phyloP scores from a whole-genome alignment of 2,329 filamentous ascomycete genomes.

The Hypomyces rosellus region DNA sequence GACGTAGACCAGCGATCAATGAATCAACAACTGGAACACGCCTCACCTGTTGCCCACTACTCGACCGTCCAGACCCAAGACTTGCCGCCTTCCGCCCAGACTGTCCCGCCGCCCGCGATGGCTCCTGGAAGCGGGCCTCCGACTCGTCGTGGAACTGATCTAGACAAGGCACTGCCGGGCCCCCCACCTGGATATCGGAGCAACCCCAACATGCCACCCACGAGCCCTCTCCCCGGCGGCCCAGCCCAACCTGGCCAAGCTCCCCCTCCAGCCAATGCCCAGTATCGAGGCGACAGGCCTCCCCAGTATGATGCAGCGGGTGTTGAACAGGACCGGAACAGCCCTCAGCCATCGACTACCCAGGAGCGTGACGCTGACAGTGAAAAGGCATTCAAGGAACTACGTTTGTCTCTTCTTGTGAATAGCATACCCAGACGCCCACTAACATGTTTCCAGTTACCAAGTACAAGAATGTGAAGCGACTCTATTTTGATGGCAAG shows the following conservation, averaged over 20 bases:
- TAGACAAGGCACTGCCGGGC: slow-evolving; percentile 42
- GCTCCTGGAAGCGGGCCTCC: slow-evolving; percentile 38
- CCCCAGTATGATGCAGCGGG: slow-evolving; percentile 39
- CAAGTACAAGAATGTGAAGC: slow-evolving; percentile 98
- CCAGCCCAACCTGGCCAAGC: slow-evolving; percentile 15
- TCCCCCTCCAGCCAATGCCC: slow-evolving; percentile 4
- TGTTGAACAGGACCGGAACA: slow-evolving; percentile 47
- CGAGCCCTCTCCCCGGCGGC: slow-evolving; percentile 35
- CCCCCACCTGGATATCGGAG: slow-evolving; percentile 48
- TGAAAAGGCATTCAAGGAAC: slow-evolving; percentile 52
- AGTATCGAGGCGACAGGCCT: slow-evolving; percentile 36
- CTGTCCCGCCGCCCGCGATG: slow-evolving; percentile 36
- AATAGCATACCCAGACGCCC: too few species aligned
- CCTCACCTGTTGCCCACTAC: slow-evolving; percentile 38
- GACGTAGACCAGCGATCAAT: slow-evolving; percentile 41
- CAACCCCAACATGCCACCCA: slow-evolving; percentile 37
- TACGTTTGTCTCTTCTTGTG: slow-evolving; percentile 38
- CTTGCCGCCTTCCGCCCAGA: slow-evolving; percentile 23
- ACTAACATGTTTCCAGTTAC: slow-evolving; percentile 49
- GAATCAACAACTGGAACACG: slow-evolving; percentile 37
- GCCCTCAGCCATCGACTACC: slow-evolving; percentile 45
- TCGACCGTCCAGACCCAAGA: slow-evolving; percentile 30
- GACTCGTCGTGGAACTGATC: slow-evolving; percentile 43
- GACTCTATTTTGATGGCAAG: slow-evolving; percentile 94
- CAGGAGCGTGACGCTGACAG: slow-evolving; percentile 38